These are phyloP conservation scores for Acarospora socialis DNA, from an alignment of 2,329 filamentous ascomycete genomes.

Conservation along the genomic window DNA sequence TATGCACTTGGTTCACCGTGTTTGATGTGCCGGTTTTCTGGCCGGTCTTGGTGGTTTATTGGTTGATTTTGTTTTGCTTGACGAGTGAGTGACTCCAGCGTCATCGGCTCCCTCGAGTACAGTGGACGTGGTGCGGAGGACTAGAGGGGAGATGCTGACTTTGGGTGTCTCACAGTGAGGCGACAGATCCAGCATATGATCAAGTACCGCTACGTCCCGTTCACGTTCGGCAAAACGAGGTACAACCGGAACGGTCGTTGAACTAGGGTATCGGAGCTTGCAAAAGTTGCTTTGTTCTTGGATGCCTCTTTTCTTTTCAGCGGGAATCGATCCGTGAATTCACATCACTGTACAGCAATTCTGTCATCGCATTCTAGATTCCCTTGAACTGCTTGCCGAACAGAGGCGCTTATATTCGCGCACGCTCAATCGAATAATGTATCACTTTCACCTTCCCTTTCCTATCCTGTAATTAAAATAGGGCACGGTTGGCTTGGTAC, in stretches of 20 bases:
- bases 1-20: slow-evolving; percentile 83
- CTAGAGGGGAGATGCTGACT: slow-evolving; percentile 8
- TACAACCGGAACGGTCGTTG: slow-evolving; percentile 31
- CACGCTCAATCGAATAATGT: too few relatives aligned
- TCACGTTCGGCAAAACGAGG: slow-evolving; percentile 77
- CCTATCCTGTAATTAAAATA: too few relatives aligned
- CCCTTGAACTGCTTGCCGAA: too few relatives aligned
- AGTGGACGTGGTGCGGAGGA: slow-evolving; percentile 10
- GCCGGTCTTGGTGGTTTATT: slow-evolving; percentile 96
- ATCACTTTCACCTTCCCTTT: too few relatives aligned
- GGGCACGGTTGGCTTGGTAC: too few relatives aligned
- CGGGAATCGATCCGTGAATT: too few relatives aligned
- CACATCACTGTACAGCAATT: too few relatives aligned
- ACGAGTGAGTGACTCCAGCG: slow-evolving; percentile 55
- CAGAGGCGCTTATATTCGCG: too few relatives aligned
- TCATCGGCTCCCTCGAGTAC: slow-evolving; percentile 1
- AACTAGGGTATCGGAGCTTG: too few relatives aligned
- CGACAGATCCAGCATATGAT: slow-evolving; percentile 99
- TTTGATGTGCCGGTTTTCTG: slow-evolving; percentile 98
- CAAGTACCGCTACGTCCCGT: slow-evolving; percentile 97
- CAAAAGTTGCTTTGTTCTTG: too few relatives aligned
- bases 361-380: too few relatives aligned
- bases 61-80: slow-evolving; percentile 89
- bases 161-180: slow-evolving; percentile 58
- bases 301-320: too few relatives aligned